Evolutionary conservation across 371 early-diverging fungal genomes (phyloP), one percentile per base, ranked within the genome.

Genomic region (Mucor indicus): DNA sequence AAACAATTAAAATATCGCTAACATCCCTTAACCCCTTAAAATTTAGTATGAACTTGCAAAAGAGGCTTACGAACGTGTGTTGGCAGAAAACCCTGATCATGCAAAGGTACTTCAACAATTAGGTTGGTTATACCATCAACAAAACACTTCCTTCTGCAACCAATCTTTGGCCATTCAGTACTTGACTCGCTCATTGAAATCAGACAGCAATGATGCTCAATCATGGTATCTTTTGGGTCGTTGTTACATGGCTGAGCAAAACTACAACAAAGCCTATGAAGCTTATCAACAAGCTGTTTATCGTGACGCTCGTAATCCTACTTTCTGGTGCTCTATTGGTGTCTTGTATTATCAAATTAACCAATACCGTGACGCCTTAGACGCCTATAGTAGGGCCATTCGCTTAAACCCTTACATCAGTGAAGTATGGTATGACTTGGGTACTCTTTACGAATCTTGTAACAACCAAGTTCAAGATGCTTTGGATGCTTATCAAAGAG

Each of bases 281-380:
- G 90, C 93, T 1, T 97, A 95, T 60, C 96, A 97, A 76, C 90
- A 95, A 58, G 96, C 96, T 7, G 96, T 97, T 15, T 82, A 91
- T 59, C 87, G 91, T 39, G 96, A 97, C 59, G 85, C 86, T 20
- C 84, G 85, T 40, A 95, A 97, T 54, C 93, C 98, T 8, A 89
- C 87, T 2, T 95, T 93, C 55, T 97, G 98, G 98, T 95, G 96
- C 64, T 93, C 94, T 2, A 97, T 97, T 54, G 98, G 98, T 51
- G 92, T 96, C 0, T 74, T 97, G 0, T 97, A 97, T 61, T 96
- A 86, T 69, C 91, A 95, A 62, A 94, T 95, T 46, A 89, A 86
- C 51, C 97, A 92, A 72, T 93, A 87, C 63, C 77, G 92, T 19
- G 96, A 97, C 63, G 95, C 98, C 0, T 70, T 97, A 49, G 96